A percentile compares a stretch with the other conserved stretches of the same genome.
phyloP scores from a whole-genome alignment of 306 rosid species.

The Vigna radiata region DNA sequence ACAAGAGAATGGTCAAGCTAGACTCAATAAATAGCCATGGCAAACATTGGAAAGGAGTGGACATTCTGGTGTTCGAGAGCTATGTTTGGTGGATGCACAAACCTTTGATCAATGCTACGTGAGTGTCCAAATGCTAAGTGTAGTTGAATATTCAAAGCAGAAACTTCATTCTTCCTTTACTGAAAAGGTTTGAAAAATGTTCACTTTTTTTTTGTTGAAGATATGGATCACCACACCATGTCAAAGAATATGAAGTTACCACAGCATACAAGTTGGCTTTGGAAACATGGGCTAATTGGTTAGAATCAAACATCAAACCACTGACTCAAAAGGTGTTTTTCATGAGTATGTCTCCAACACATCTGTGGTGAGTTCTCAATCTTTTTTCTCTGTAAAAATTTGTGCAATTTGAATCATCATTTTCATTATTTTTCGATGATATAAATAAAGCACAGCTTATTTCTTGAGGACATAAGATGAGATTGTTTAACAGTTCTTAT shows the following conservation, averaged over 20 bases:
- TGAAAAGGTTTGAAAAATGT: conserved; percentile 2
- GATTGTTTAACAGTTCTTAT: too few species aligned
- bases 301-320: conserved; percentile 70
- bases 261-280: conserved; percentile 84
- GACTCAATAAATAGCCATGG: conserved; percentile 84
- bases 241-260: conserved; percentile 77
- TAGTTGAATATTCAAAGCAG: conserved; percentile 15
- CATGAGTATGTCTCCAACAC: conserved; percentile 96
- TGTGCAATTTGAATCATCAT: background rate
- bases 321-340: conserved; percentile 72
- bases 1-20: conserved; percentile 71
- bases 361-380: conserved; percentile 68
- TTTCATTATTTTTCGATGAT: background rate
- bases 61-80: conserved; percentile 88
- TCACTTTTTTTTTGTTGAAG: conserved; percentile 44
- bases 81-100: conserved; percentile 92
- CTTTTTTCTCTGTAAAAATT: background rate
- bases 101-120: conserved; percentile 87
- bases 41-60: conserved; percentile 85
- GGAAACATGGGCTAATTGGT: conserved; percentile 90
- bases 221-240: conserved; percentile 63
- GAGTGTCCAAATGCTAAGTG: conserved; percentile 34
- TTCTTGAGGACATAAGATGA: background rate
- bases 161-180: background rate
- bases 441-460: background rate